phyloP scores from a whole-genome alignment of 495 filamentous ascomycete species.

The Aspergillus kassunensis region DNA sequence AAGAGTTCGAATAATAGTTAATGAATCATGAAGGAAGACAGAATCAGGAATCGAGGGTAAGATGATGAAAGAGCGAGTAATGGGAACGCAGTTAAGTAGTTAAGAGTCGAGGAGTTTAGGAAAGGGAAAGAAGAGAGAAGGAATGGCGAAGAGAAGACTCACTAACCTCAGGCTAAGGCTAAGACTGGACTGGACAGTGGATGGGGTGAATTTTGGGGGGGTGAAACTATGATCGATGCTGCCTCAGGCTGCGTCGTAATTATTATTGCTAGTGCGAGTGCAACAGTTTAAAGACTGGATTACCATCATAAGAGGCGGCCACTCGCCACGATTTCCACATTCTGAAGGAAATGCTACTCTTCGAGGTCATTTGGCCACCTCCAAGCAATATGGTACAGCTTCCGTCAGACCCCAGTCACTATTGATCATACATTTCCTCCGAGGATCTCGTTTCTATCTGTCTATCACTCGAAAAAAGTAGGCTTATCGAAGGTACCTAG shows the following conservation, averaged over 20 bases:
- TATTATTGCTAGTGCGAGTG: neutral
- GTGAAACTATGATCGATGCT: too few relatives aligned
- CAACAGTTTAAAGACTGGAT: neutral
- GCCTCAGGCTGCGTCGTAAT: conserved; percentile 4
- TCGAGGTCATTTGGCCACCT: neutral
- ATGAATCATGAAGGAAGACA: conserved; percentile 11
- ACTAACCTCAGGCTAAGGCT: neutral
- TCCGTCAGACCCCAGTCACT: neutral
- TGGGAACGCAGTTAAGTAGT: conserved; percentile 6
- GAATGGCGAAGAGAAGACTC: conserved; percentile 16
- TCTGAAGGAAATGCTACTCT: too few relatives aligned
- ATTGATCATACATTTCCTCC: too few relatives aligned
- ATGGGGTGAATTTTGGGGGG: neutral
- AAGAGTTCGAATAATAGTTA: conserved; percentile 1
- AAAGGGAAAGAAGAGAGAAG: conserved; percentile 9
- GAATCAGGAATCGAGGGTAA: neutral
- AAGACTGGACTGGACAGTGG: neutral
- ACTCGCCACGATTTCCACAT: too few relatives aligned
- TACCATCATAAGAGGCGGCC: neutral
- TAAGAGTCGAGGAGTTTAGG: conserved; percentile 4
- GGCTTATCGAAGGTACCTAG: neutral
- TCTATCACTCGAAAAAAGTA: too few relatives aligned
- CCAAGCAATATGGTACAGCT: too few relatives aligned
- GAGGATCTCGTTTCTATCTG: too few relatives aligned
- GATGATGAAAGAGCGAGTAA: neutral